Base-by-base conservation (phyloP, 2,329 filamentous ascomycete genomes). In the Aureobasidium sp. region DNA sequence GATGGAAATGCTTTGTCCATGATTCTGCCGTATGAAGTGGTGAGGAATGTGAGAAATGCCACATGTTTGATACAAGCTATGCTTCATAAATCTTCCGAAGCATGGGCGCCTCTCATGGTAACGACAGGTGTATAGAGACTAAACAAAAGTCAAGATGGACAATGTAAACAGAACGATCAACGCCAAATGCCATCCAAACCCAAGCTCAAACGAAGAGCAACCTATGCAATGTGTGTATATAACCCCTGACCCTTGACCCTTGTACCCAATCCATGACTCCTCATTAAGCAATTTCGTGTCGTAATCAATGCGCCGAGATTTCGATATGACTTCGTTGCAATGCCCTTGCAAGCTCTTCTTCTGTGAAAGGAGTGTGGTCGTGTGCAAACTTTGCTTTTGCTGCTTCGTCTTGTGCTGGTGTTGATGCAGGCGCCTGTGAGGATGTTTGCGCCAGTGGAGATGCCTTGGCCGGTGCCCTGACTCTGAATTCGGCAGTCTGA, bases 281-380 rank as follows among this genome's bases (percentile, higher is more conserved):
- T 40, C 47, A 40, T 50, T 39, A 40, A 16, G 37, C 45, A 40
- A 39, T 40, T 37, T 37, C 34, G n/a, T 41, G 27, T 40, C 19
- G 12, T 30, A 12, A 6, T 50, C 19, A 50, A 17, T 50, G 47
- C 11, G 47, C 47, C 4, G 66, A 60, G 5, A 66, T 62, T 25
- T 61, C 60, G n/a, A 70, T 57, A 55, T 71, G 68, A 4, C 71
- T 72, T 35, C 66, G 64, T 45, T 70, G 64, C 49, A 75, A 60
- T 0, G 74, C 74, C 7, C 70, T 60, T 37, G 70, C 68, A 40
- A 76, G 66, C 24, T 75, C 72, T 47, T 73, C 70, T 22, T 71
- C 65, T 2, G 71, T 67, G 57, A 75, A 76, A 1, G 69, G 69
- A 17, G 65, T 57, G 47, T 70, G 66, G 41, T 64, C 62, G 41